These are phyloP conservation scores for Holtermanniella nyarrowii DNA, from an alignment of 768 basidiomycete species.

Conservation along the genomic window DNA sequence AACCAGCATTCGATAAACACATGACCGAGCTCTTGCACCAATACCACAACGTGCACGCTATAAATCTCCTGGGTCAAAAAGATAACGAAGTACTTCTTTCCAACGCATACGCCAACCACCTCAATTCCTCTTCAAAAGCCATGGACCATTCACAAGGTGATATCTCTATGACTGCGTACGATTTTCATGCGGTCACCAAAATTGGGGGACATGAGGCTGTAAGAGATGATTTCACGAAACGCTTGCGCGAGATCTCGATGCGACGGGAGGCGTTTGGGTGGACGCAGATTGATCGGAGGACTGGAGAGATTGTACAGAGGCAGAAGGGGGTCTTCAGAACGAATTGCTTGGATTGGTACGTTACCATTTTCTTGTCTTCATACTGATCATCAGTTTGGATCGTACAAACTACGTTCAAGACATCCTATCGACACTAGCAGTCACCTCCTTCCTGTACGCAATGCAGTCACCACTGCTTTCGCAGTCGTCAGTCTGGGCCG, in stretches of 20 bases:
- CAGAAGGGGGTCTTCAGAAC: conserved; percentile 75
- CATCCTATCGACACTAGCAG: conserved; percentile 68
- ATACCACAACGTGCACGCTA: conserved; percentile 72
- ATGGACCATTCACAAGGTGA: conserved; percentile 7
- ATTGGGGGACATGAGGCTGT: conserved; percentile 80
- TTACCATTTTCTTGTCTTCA: conserved; percentile 2
- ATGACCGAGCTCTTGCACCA: conserved; percentile 75
- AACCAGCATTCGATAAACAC: conserved; percentile 94
- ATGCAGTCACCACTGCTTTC: conserved; percentile 60
- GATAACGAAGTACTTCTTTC: conserved; percentile 85
- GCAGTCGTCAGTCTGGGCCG: conserved; percentile 54
- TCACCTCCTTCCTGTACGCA: conserved; percentile 72
- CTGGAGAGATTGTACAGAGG: conserved; percentile 50
- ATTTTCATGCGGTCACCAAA: conserved; percentile 79
- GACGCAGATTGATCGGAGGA: conserved; percentile 43
- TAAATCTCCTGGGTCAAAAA: conserved; percentile 83
- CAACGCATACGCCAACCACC: conserved; percentile 67
- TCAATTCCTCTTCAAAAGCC: conserved; percentile 40
- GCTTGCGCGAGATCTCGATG: conserved; percentile 39
- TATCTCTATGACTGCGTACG: conserved; percentile 62
- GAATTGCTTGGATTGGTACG: conserved; percentile 38
- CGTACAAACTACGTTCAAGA: conserved; percentile 97
- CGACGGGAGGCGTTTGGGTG: conserved; percentile 74
- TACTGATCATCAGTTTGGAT: conserved; percentile 56
- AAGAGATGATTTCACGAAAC: conserved; percentile 55